A percentile compares a stretch with the other conserved stretches of the same genome.
Evolutionary conservation across 2,329 filamentous ascomycete genomes (phyloP).

Genomic region (Akanthomyces lecanii): DNA sequence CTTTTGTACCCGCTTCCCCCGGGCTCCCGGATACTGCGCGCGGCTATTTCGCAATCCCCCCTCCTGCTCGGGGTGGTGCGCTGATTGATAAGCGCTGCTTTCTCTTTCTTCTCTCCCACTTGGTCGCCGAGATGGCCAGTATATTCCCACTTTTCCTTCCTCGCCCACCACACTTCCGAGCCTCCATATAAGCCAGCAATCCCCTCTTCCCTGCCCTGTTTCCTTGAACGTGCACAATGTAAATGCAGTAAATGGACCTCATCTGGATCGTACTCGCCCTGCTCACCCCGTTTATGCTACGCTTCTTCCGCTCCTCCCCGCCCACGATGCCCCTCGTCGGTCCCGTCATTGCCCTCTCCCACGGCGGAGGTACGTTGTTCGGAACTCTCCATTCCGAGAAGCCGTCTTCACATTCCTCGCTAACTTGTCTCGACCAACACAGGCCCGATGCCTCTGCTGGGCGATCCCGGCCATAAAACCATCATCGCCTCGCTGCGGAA

Average conservation of each 20-base stretch:
- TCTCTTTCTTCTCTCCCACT: not conserved
- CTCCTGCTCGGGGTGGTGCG: too few species aligned
- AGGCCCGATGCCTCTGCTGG: slow-evolving; percentile 56
- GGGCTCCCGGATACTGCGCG: too few species aligned
- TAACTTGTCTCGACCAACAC: not conserved
- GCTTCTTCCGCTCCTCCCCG: not conserved
- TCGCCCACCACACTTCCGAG: not conserved
- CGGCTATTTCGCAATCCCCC: too few species aligned
- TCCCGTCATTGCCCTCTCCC: slow-evolving; percentile 45
- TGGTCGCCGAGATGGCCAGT: not conserved
- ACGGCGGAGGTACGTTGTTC: slow-evolving; percentile 40
- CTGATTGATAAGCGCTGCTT: slow-evolving; percentile 10
- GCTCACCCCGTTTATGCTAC: not conserved
- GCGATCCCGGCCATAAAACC: slow-evolving; percentile 47
- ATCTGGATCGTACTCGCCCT: slow-evolving; percentile 6
- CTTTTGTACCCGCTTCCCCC: too few species aligned
- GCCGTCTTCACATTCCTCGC: not conserved
- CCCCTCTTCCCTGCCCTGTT: not conserved
- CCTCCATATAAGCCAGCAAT: not conserved
- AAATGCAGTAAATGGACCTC: slow-evolving; percentile 6
- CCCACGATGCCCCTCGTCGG: slow-evolving; percentile 35
- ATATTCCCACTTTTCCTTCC: not conserved
- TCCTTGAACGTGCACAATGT: too few species aligned
- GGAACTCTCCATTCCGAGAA: not conserved
- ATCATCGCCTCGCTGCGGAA: slow-evolving; percentile 50